Percentiles rank a stretch among this genome's conserved stretches.
phyloP scores from a whole-genome alignment of 106 monocot genomes.

The Acorus calamus region DNA sequence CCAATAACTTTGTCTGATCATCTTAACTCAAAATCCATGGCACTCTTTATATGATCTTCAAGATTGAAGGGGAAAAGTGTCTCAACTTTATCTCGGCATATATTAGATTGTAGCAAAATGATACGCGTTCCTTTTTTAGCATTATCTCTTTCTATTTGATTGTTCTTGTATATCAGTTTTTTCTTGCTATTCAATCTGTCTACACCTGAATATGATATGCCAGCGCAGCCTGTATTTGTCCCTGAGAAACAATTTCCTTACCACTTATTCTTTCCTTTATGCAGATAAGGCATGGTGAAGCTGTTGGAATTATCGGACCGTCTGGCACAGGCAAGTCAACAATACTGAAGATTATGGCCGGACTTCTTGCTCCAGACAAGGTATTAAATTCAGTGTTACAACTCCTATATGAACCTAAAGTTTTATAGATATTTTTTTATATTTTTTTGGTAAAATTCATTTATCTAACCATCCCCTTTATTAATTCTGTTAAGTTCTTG shows the following conservation, averaged over 20 bases:
- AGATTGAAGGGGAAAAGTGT: too few relatives aligned
- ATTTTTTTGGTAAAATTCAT: too few relatives aligned
- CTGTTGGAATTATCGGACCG: constrained; percentile 98
- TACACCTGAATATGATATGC: too few relatives aligned
- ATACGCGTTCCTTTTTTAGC: too few relatives aligned
- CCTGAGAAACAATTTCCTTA: not conserved
- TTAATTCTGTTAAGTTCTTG: not conserved
- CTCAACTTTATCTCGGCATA: too few relatives aligned
- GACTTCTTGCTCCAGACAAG: constrained; percentile 90
- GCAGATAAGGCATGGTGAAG: constrained; percentile 98
- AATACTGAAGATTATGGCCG: constrained; percentile 87
- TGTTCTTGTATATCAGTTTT: not conserved
- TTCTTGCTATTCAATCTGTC: not conserved
- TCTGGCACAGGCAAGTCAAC: constrained; percentile 99
- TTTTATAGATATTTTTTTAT: too few relatives aligned
- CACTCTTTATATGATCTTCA: too few relatives aligned
- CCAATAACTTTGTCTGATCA: too few relatives aligned
- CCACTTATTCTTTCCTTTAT: not conserved
- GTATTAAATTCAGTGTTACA: constrained; percentile 14
- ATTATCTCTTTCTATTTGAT: not conserved
- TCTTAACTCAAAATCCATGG: too few relatives aligned
- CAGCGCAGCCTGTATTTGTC: too few relatives aligned
- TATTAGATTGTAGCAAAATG: too few relatives aligned
- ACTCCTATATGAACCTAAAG: not conserved
- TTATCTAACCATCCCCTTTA: too few relatives aligned